phyloP scores from a whole-genome alignment of 2,329 filamentous ascomycete species.

The Didymella pinodella region DNA sequence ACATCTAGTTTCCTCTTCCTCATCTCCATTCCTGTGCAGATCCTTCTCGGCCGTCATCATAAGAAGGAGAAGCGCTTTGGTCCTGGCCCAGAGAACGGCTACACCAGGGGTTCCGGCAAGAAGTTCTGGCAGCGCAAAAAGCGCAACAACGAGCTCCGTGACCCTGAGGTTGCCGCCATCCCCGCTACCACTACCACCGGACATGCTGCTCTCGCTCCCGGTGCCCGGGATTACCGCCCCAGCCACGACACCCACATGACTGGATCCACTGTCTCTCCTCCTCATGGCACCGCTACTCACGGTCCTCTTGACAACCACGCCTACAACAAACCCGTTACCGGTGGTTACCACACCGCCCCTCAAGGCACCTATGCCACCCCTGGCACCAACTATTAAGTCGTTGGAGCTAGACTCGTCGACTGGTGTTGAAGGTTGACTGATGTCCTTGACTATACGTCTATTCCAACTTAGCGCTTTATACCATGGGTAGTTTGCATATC shows the following conservation, averaged over 20 bases:
- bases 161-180: slow-evolving; percentile 52
- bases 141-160: slow-evolving; percentile 47
- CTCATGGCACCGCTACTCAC: slow-evolving; percentile 28
- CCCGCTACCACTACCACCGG: slow-evolving; percentile 21
- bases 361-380: slow-evolving; percentile 49
- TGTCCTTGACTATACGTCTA: slow-evolving; percentile 11
- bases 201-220: slow-evolving; percentile 32
- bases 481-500: slow-evolving; percentile 5
- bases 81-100: slow-evolving; percentile 70
- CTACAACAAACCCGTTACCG: slow-evolving; percentile 49
- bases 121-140: slow-evolving; percentile 56
- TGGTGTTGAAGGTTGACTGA: slow-evolving; percentile 7
- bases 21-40: slow-evolving; percentile 72
- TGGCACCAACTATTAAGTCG: slow-evolving; percentile 39
- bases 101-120: slow-evolving; percentile 67
- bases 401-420: not conserved
- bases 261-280: slow-evolving; percentile 57
- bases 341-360: slow-evolving; percentile 58
- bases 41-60: slow-evolving; percentile 73
- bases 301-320: slow-evolving; percentile 23
- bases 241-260: slow-evolving; percentile 60
- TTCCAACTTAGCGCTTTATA: slow-evolving; percentile 24
- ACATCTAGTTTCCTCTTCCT: slow-evolving; percentile 74
- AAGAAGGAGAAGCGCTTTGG: slow-evolving; percentile 77
- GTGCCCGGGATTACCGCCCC: slow-evolving; percentile 51